Conservation (phyloP, 2,329 filamentous ascomycete species). For the Pseudogymnoascus sp. region DNA sequence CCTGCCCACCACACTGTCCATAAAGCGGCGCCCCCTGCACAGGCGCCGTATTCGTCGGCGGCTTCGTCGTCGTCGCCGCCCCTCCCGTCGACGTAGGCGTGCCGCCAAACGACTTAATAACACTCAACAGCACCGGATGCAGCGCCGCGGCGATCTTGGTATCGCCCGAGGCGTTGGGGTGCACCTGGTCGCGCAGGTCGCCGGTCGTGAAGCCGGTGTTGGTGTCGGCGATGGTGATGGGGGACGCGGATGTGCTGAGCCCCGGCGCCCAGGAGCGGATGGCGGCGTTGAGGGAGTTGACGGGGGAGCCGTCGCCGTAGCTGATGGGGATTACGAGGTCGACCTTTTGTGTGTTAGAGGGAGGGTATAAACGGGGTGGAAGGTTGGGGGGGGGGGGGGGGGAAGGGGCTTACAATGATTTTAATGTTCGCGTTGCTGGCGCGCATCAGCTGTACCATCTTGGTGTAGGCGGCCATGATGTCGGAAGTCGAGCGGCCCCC, state of each 20-base stretch:
- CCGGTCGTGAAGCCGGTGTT: constrained; percentile 27
- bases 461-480: constrained; percentile 33
- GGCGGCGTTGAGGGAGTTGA: constrained; percentile 29
- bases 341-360: too few relatives aligned
- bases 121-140: not conserved
- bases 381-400: constrained; percentile 26
- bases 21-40: not conserved
- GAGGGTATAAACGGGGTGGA: too few relatives aligned
- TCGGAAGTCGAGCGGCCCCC: constrained; percentile 21
- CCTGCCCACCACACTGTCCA: constrained; percentile 8
- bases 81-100: not conserved
- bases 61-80: not conserved
- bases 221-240: constrained; percentile 28
- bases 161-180: constrained; percentile 26
- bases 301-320: too few relatives aligned
- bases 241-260: constrained; percentile 23
- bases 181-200: constrained; percentile 33
- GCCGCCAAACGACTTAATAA: not conserved
- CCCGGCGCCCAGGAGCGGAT: constrained; percentile 32
- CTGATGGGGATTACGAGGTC: too few relatives aligned
- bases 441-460: constrained; percentile 32
- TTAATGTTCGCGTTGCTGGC: constrained; percentile 30
- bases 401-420: constrained; percentile 30
- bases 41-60: not conserved
- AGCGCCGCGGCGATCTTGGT: not conserved